Conservation (phyloP, 768 basidiomycete genomes). For the Kwoniella botswanensis region DNA sequence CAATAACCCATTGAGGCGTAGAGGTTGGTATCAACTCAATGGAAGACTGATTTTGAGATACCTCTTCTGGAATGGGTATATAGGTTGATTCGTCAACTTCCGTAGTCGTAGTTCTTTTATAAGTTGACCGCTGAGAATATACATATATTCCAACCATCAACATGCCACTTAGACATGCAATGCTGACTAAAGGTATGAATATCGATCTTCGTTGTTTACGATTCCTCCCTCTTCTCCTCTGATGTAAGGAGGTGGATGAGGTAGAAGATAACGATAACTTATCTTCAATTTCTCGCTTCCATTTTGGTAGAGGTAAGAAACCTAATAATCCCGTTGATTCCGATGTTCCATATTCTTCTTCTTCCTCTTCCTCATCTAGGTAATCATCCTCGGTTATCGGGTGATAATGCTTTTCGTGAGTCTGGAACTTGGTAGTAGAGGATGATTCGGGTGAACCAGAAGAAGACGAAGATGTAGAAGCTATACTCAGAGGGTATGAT, state of each 20-base stretch:
- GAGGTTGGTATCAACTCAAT: neutral
- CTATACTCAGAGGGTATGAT: conserved; percentile 1
- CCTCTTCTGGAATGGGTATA: neutral
- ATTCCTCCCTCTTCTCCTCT: neutral
- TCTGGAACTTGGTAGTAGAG: neutral
- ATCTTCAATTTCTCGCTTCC: conserved; percentile 4
- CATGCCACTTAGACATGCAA: neutral
- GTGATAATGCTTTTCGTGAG: neutral
- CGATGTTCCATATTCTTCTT: neutral
- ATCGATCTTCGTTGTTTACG: conserved; percentile 3
- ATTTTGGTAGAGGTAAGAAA: conserved; percentile 7
- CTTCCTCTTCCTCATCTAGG: neutral
- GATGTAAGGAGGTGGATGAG: neutral
- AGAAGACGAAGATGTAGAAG: conserved; percentile 1
- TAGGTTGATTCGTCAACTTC: neutral
- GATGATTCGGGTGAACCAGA: conserved; percentile 14
- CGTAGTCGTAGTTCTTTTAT: too few species aligned
- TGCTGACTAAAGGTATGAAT: neutral
- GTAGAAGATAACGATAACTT: neutral
- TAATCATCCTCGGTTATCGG: neutral
- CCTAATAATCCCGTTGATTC: conserved; percentile 6
- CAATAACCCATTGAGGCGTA: conserved; percentile 9
- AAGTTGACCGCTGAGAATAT: neutral
- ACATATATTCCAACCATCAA: neutral
- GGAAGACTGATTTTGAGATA: neutral